Percentiles rank a stretch among this genome's conserved stretches.
phyloP scores from a whole-genome alignment of 2,329 filamentous ascomycete species.

The Coniochaeta hoffmannii region DNA sequence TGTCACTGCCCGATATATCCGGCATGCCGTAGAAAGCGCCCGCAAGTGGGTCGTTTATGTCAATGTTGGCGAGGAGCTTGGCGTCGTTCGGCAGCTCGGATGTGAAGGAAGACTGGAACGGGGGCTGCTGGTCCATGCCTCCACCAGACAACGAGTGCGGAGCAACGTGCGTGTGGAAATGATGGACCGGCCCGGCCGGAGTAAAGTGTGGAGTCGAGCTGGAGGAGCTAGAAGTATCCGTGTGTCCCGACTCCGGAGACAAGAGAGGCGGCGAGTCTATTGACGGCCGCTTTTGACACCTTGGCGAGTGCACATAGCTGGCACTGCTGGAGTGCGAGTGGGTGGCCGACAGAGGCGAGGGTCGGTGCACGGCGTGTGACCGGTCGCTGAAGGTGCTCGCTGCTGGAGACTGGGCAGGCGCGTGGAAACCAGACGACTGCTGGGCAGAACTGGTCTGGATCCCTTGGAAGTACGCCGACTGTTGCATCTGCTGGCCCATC shows the following conservation, averaged over 20 bases:
- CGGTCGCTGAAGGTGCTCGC: background rate
- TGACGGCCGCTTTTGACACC: background rate
- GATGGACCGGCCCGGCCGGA: background rate
- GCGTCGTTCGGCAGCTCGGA: constrained; percentile 8
- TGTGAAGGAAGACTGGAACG: constrained; percentile 6
- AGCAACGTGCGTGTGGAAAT: background rate
- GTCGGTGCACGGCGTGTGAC: background rate
- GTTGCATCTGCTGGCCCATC: constrained; percentile 21
- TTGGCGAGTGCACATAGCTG: background rate
- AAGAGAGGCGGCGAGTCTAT: constrained; percentile 3
- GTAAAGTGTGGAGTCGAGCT: background rate
- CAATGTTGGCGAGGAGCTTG: constrained; percentile 4
- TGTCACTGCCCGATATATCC: background rate
- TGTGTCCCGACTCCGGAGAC: constrained; percentile 6
- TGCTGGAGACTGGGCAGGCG: background rate
- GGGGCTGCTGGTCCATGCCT: background rate
- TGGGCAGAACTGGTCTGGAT: constrained; percentile 10
- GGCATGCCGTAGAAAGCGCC: background rate
- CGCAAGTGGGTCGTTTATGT: constrained; percentile 4
- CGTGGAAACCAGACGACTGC: background rate
- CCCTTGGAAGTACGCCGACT: constrained; percentile 19
- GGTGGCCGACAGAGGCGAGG: background rate
- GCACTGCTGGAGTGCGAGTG: background rate
- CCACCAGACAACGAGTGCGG: background rate
- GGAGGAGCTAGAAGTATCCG: background rate